These are phyloP conservation scores for Agaricus sinodeliciosus DNA, from an alignment of 768 basidiomycete species.

Conservation along the genomic window DNA sequence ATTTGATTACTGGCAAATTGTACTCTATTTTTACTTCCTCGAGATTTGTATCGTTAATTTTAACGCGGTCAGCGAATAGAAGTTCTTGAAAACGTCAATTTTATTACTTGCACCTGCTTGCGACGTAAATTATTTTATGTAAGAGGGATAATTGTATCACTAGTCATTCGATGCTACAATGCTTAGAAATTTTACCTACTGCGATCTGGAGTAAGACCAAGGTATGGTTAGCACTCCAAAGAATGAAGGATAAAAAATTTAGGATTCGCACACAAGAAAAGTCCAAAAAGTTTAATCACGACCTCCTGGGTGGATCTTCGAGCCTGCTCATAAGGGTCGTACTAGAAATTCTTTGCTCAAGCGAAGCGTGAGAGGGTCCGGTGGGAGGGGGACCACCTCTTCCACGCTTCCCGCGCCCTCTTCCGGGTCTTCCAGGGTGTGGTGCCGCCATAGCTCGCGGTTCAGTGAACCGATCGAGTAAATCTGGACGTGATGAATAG, in stretches of 20 bases:
- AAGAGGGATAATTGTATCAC: too few relatives aligned
- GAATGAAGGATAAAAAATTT: neutral
- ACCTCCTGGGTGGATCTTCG: conserved; percentile 1
- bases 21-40: conserved; percentile 4
- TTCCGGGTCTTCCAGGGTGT: neutral
- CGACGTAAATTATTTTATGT: too few relatives aligned
- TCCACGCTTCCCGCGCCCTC: conserved; percentile 7
- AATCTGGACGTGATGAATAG: neutral
- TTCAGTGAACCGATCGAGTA: conserved; percentile 3
- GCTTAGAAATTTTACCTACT: neutral
- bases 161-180: neutral
- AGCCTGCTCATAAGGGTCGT: conserved; percentile 1
- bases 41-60: neutral
- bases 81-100: neutral
- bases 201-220: too few relatives aligned
- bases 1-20: neutral
- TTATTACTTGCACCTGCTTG: too few relatives aligned
- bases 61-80: neutral
- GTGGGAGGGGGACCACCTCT: neutral
- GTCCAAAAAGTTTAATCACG: neutral
- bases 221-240: too few relatives aligned
- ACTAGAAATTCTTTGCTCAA: conserved; percentile 6
- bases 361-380: neutral
- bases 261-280: neutral
- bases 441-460: neutral